Base-by-base conservation (phyloP, 129 eudicot species). In the Gnaphalium uliginosum region DNA sequence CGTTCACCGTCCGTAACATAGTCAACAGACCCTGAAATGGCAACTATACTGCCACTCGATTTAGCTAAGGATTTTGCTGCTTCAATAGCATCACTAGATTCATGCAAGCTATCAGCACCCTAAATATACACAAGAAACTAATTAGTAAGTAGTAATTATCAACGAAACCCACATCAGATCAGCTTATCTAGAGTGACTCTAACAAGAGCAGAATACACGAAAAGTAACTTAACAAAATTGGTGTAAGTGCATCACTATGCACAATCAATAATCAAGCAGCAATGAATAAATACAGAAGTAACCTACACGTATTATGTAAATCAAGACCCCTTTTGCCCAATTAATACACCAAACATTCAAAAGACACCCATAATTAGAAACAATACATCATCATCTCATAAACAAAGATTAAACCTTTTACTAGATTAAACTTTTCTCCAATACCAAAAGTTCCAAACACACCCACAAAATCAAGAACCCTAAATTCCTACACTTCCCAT, bases 71-170 rank as follows among this genome's bases (percentile, higher is more conserved):
- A 82, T n/a, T 87, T 94, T 69, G 97, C 97, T 32, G 97, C 91
- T 83, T 83, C 96, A 2, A 89, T 24, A 17, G 99, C 97, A 78
- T 91, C 96, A 29, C 86, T 87, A 2, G 99, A 94, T 66, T 87
- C 96, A 72, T 85, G 96, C 35, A 58, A 57, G 78, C 97, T 90
- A 72, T 94, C 99, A 15, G 69, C 94, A 54, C 99, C 97, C 99
- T 94, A 5, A 24, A 25, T 43, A 70, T 23, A 68, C 19, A 57
- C 23, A 59, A 73, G 43, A 43, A 75, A 62, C 65, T 56, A 79
- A 17, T 65, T 33, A 11, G 65, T 27, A n/a, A 30, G n/a, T 27
- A 4, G 26, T 19, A 66, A 22, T 43, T 11, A 35, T 32, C 25
- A 15, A 53, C 19, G n/a, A 26, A 54, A 71, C 25, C 17, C 25